Evolutionary conservation across 1,139 yeast species (phyloP), one percentile per base, ranked within the genome.

Genomic region (Kodamaea alishanica): DNA sequence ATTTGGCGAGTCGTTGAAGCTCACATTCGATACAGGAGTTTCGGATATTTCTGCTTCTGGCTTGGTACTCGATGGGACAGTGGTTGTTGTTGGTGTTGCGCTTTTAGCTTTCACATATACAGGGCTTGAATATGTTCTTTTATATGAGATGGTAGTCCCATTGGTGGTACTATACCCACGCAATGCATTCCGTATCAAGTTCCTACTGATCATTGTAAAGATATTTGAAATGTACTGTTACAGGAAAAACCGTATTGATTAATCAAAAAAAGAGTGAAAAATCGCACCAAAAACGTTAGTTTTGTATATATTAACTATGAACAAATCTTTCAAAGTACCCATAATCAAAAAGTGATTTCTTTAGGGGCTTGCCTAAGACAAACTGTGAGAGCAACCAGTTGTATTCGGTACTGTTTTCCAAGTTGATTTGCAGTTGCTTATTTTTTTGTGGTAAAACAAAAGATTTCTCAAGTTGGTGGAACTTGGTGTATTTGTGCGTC

Each of bases 311-410:
- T 15, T 15, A 30, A 15, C 6, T 42, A 30, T 49, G 50, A 24
- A 48, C 38, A 24, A 33, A 27, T 8, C 62, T 47, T 35, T 58
- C 65, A 37, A 50, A 48, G 32, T 56, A 50, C 40, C 59, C 66
- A 41, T 48, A 63, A 37, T 63, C 69, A 42, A 50, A 64, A 32
- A 62, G 53, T 5, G 62, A 50, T 41, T 57, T 60, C 38, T 64
- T 54, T 32, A 63, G 49, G 4, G 69, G 65, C 34, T 45, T 49
- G 8, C 57, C 50, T 61, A 63, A 58, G 26, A 52, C 52, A 31
- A 63, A 58, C 28, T 47, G 52, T 10, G 58, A 50, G 4, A 61
- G 55, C 27, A 58, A 49, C 31, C 45, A 43, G 41, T 56, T 56
- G 39, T 59, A 58, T 8, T 50, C 54, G 2, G 49, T 40, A 30